phyloP scores from a whole-genome alignment of 2,329 filamentous ascomycete species.

The Pseudogymnoascus sp. region DNA sequence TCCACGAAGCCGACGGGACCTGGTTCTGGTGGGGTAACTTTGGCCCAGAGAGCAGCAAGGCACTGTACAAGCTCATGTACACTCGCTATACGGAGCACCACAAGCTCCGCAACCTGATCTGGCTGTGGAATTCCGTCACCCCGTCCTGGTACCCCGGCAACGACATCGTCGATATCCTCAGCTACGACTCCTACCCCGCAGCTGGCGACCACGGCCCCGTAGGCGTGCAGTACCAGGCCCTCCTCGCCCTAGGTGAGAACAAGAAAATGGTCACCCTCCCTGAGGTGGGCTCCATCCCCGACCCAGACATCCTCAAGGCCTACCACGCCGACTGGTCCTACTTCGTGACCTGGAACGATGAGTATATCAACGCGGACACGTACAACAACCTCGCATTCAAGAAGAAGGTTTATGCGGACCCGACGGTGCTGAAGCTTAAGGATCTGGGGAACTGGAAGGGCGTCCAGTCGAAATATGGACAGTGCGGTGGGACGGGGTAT shows the following conservation, averaged over 20 bases:
- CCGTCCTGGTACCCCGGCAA: constrained; percentile 41
- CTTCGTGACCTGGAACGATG: constrained; percentile 38
- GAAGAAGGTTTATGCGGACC: constrained; percentile 27
- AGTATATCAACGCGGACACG: constrained; percentile 33
- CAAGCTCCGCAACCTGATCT: constrained; percentile 39
- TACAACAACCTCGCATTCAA: constrained; percentile 36
- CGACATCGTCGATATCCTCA: constrained; percentile 37
- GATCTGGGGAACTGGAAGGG: constrained; percentile 24
- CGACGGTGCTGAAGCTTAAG: constrained; percentile 21
- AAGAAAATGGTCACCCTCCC: constrained; percentile 40
- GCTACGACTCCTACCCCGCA: constrained; percentile 37
- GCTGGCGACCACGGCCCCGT: constrained; percentile 28
- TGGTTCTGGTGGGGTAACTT: constrained; percentile 48
- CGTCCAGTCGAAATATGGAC: not conserved
- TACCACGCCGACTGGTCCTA: constrained; percentile 41
- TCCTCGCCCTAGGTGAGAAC: constrained; percentile 35
- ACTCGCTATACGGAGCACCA: constrained; percentile 37
- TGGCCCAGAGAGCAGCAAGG: constrained; percentile 37
- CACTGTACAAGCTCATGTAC: constrained; percentile 36
- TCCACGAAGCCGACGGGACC: constrained; percentile 42
- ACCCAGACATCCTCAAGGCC: constrained; percentile 25
- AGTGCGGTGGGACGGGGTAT: not conserved
- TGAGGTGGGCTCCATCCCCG: constrained; percentile 39
- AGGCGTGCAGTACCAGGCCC: constrained; percentile 35
- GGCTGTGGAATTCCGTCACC: constrained; percentile 41